Percentiles rank a stretch among this genome's conserved stretches.
These are phyloP conservation scores for Fremontodendron californicum DNA, from an alignment of 345 rosid species.

Conservation along the genomic window DNA sequence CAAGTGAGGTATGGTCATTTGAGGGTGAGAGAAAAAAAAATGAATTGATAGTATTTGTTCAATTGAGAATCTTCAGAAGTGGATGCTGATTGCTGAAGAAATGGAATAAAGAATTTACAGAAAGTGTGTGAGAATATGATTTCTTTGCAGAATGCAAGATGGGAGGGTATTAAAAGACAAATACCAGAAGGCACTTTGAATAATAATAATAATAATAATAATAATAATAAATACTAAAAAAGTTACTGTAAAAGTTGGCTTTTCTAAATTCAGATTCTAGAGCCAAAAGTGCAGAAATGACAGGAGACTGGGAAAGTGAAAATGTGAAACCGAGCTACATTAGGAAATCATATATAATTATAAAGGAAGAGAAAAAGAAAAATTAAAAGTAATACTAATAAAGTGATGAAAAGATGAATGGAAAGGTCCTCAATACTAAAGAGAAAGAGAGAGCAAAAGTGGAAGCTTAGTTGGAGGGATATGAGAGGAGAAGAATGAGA, in stretches of 20 bases:
- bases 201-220: too few relatives aligned
- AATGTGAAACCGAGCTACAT: too few relatives aligned
- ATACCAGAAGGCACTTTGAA: neutral
- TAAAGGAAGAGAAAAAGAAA: too few relatives aligned
- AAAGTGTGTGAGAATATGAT: neutral
- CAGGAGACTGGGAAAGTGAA: neutral
- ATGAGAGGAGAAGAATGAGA: constrained; percentile 11
- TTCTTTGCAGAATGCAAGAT: constrained; percentile 6
- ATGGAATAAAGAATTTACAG: neutral
- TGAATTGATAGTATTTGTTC: neutral
- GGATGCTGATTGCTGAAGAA: neutral
- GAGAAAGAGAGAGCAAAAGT: neutral
- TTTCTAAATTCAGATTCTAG: neutral
- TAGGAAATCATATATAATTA: too few relatives aligned
- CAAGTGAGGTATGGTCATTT: constrained; percentile 44
- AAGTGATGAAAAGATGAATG: neutral
- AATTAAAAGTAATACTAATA: too few relatives aligned
- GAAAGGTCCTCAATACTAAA: too few relatives aligned
- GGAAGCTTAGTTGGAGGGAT: constrained; percentile 11
- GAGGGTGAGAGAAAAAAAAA: neutral
- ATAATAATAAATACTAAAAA: too few relatives aligned
- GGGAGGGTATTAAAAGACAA: neutral
- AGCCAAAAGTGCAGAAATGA: constrained; percentile 12
- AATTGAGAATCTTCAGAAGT: constrained; percentile 6
- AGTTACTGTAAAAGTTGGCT: neutral